Conservation (phyloP, 441 rosid genomes). For the Biscutella laevigata region DNA sequence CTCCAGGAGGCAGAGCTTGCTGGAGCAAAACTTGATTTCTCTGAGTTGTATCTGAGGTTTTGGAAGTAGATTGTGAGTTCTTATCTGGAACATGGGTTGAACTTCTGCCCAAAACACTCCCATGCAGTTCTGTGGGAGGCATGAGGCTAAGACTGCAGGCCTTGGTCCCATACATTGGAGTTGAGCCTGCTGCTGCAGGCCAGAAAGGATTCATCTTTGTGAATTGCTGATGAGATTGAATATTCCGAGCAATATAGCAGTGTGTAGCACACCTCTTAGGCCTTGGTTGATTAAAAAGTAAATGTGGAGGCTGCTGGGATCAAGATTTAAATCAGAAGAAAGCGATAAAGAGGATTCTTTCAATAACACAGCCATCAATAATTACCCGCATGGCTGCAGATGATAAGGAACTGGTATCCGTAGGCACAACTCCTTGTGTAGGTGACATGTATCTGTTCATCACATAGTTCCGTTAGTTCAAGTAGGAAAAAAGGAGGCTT, state of each 20-base stretch:
- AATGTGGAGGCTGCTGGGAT: slow-evolving; percentile 59
- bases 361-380: neutral
- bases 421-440: slow-evolving; percentile 63
- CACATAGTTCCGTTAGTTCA: no score
- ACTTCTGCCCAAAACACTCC: slow-evolving; percentile 17
- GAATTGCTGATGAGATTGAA: slow-evolving; percentile 51
- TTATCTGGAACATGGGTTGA: slow-evolving; percentile 29
- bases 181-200: slow-evolving; percentile 58
- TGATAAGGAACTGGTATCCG: slow-evolving; percentile 55
- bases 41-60: slow-evolving; percentile 41
- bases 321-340: neutral
- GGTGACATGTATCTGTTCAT: slow-evolving; percentile 72
- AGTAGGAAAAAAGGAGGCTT: no score
- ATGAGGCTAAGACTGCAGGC: slow-evolving; percentile 48
- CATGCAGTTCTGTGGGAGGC: slow-evolving; percentile 51
- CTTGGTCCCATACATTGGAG: slow-evolving; percentile 57
- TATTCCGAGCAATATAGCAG: slow-evolving; percentile 65
- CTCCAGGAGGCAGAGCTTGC: slow-evolving; percentile 61
- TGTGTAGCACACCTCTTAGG: slow-evolving; percentile 84
- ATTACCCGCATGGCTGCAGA: slow-evolving; percentile 58
- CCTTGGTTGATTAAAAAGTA: slow-evolving; percentile 53
- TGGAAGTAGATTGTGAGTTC: slow-evolving; percentile 33
- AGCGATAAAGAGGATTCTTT: neutral
- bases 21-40: slow-evolving; percentile 67
- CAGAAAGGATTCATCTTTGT: slow-evolving; percentile 66